Base-by-base conservation (phyloP, 1,284 basidiomycete genomes). In the Meira nashicola region DNA sequence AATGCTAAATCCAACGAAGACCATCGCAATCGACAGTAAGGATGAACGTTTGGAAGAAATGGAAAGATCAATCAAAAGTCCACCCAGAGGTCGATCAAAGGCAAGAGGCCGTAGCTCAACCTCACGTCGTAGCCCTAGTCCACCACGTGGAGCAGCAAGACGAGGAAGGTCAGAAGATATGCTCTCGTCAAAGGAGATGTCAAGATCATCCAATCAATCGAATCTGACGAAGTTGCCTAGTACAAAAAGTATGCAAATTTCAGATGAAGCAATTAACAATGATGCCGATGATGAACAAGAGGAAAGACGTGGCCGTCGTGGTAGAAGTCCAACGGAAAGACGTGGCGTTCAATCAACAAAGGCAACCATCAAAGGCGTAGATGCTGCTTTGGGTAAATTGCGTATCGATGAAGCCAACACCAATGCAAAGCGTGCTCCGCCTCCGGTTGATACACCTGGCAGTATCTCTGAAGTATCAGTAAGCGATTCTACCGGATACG, bases 11-110 rank as follows among this genome's bases (percentile, higher is more conserved):
- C 11, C 15, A 21, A 17, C 9, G 0, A 17, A 39, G 9, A 23
- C 8, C 19, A 10, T 19, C 19, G 11, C 11, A 2, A 43, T 11
- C 11, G 19, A 19, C 40, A 10, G 19, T 15, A 43, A 15, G 11
- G 40, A 43, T 3, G 40, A 43, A 43, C 40, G 40, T 11, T 15
- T 43, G 41, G 41, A 43, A 21, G 41, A 43, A 10, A 15, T 43
- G 41, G 41, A 43, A 43, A 21, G 19, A 21, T 21, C n/a, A 10
- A 21, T 43, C 41, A 43, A n/a, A 21, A 43, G n/a, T 6, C 63
- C 67, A 7, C 61, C 60, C 7, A 62, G 68, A 21, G 68, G 68
- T 40, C 63, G 68, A 59, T 70, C 68, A 50, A 64, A 68, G 58
- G 68, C 61, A 17, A 62, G 68, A 38, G 68, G 66, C 11, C 61